Conservation (phyloP, 257 asterid genomes). For the Nicotiana obtusifolia region DNA sequence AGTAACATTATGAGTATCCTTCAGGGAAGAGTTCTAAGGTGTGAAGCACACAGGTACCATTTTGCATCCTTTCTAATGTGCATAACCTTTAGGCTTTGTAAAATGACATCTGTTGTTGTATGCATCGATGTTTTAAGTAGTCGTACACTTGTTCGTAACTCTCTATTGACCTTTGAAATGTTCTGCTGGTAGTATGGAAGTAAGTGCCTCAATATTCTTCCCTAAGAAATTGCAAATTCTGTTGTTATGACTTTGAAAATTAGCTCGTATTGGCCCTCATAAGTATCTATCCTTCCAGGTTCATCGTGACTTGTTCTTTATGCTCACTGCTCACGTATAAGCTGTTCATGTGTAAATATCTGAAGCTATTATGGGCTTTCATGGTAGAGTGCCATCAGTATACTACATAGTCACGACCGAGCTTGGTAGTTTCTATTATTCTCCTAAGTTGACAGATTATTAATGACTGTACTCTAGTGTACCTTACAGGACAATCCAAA, state of each 20-base stretch:
- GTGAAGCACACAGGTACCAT: neutral
- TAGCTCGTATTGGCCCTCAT: neutral
- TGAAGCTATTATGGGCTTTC: neutral
- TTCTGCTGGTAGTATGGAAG: neutral
- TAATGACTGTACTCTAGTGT: neutral
- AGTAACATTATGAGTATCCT: neutral
- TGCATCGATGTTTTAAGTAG: neutral
- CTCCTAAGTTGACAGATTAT: no score
- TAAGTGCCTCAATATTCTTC: neutral
- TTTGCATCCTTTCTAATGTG: neutral
- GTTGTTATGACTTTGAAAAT: neutral
- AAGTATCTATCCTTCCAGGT: neutral
- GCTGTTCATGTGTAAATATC: neutral
- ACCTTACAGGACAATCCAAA: neutral
- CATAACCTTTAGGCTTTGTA: neutral
- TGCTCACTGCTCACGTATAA: no score
- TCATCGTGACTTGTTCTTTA: no score
- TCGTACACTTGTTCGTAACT: neutral
- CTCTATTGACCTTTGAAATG: neutral
- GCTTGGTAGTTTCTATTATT: neutral
- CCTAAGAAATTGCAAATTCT: neutral
- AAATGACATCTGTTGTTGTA: neutral
- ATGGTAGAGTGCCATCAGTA: neutral
- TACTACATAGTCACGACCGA: neutral
- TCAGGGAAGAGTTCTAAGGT: neutral